phyloP scores from a whole-genome alignment of 1,284 basidiomycete species.

The Ceratobasidium sp. region DNA sequence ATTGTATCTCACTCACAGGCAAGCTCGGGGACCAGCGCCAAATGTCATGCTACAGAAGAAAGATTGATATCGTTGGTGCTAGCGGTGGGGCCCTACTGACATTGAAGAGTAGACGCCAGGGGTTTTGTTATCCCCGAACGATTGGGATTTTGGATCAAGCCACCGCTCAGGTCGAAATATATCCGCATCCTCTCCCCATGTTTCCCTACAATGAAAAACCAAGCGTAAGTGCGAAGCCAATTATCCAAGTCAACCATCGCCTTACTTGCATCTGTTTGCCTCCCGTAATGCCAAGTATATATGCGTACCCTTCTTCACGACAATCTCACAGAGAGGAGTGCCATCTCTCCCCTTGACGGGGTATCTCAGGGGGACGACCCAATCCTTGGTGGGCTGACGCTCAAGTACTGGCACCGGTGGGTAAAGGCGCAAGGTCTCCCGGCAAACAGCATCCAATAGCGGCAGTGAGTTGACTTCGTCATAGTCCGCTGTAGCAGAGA shows the following conservation, averaged over 20 bases:
- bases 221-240: not conserved
- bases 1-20: conserved; percentile 9
- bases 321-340: not conserved
- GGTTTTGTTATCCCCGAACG: not conserved
- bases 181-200: conserved; percentile 19
- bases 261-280: conserved; percentile 21
- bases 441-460: conserved; percentile 18
- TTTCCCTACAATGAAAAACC: not conserved
- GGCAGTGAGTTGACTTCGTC: conserved; percentile 14
- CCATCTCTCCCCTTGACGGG: conserved; percentile 24
- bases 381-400: conserved; percentile 8
- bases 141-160: not conserved
- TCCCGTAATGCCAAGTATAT: conserved; percentile 4
- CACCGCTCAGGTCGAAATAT: conserved; percentile 17
- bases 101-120: conserved; percentile 26
- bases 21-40: not conserved
- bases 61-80: not conserved
- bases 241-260: not conserved
- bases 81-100: not conserved
- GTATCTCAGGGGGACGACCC: not conserved
- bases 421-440: conserved; percentile 8
- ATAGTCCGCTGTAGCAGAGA: not conserved
- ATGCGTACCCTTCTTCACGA: conserved; percentile 6
- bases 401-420: not conserved
- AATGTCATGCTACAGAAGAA: conserved; percentile 2